phyloP scores from a whole-genome alignment of 441 rosid species.

The Pelargonium citronellum region DNA sequence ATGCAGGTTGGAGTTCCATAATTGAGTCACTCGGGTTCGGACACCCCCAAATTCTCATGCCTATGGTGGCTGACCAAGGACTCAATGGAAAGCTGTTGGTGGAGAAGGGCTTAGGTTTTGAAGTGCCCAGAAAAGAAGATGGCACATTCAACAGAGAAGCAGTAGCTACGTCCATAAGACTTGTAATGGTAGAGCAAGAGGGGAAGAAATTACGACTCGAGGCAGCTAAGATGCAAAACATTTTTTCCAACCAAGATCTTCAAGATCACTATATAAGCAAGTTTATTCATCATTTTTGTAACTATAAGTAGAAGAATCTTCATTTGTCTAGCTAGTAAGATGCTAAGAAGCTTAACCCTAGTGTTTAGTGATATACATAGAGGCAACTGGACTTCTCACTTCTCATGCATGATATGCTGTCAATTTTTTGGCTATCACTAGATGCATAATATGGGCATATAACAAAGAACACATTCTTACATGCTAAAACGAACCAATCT shows the following conservation, averaged over 20 bases:
- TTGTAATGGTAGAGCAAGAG: constrained; percentile 18
- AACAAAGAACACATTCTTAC: too few species aligned
- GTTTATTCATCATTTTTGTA: constrained; percentile 12
- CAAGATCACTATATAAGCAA: constrained; percentile 18
- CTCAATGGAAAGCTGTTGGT: constrained; percentile 21
- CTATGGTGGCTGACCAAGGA: constrained; percentile 27
- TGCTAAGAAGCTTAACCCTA: too few species aligned
- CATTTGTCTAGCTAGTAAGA: background rate
- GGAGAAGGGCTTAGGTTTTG: constrained; percentile 21
- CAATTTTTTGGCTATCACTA: too few species aligned
- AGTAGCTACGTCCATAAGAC: constrained; percentile 23
- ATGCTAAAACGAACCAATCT: too few species aligned
- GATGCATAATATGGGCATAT: too few species aligned
- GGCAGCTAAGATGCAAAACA: constrained; percentile 16
- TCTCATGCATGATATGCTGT: too few species aligned
- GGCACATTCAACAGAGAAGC: constrained; percentile 21
- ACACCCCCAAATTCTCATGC: constrained; percentile 24
- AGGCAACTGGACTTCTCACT: too few species aligned
- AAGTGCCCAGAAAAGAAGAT: constrained; percentile 22
- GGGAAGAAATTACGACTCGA: constrained; percentile 13
- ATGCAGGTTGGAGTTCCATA: constrained; percentile 25
- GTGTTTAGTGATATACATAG: too few species aligned
- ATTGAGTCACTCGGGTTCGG: constrained; percentile 25
- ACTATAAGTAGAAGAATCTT: background rate
- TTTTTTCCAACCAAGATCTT: constrained; percentile 19